Evolutionary conservation across 2,329 filamentous ascomycete species (phyloP), one percentile per base, ranked within the genome.

Genomic region (Iodosphaeria phyllophila): DNA sequence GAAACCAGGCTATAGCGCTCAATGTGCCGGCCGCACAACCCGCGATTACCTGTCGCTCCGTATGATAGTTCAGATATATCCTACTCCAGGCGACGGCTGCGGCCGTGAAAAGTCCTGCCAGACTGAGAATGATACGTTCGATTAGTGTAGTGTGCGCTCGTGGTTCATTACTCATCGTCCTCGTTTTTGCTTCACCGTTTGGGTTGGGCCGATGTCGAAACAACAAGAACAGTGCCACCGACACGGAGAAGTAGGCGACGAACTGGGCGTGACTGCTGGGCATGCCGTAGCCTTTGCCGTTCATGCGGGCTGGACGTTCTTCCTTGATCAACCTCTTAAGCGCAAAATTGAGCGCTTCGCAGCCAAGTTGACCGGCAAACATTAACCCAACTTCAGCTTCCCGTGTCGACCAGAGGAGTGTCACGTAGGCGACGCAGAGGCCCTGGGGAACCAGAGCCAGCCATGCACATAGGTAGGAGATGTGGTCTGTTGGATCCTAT

Each of bases 201-300:
- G n/a, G n/a, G 44, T 44, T 60, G 28, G 75, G 74, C 5, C 60
- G 58, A 48, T 92, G 83, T 31, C 86, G 68, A 31, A 84, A 56
- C 22, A 92, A 62, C 22, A 98, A 62, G 55, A 95, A 95, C 12
- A 98, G 58, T 13, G 69, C 60, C 30, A 95, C 54, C 32, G 78
- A 89, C 29, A 92, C 55, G 29, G 80, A 75, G 64, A 92, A 95
- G 58, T 82, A 98, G 28, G 76, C 66, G 32, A 86, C 77, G 47
- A 93, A 98, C 54, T 98, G 89, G 6, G 89, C 78, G 52, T 98
- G 89, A 18, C 84, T 93, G 6, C 57, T 64, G 26, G 89, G 89
- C 91, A 98, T 98, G 39, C 89, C 91, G 45, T 98, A 98, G 34
- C 89, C 89, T 49, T 92, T 92, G 28, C 82, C 84, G 42, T 84